These are phyloP conservation scores for Chalaropsis thielavioides DNA, from an alignment of 2,329 filamentous ascomycete genomes.

Conservation along the genomic window DNA sequence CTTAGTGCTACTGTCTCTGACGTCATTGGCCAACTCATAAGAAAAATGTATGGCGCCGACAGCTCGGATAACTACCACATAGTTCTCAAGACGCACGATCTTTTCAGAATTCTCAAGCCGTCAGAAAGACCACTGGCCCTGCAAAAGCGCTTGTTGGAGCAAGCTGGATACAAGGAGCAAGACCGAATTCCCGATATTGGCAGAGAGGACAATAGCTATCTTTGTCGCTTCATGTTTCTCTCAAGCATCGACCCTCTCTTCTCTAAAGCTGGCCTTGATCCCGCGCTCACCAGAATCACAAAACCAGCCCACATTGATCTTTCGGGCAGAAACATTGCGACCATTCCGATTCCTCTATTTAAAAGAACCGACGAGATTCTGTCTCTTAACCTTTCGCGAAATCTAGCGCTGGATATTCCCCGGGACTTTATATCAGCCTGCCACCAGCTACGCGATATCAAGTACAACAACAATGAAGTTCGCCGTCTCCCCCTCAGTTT, in stretches of 20 bases:
- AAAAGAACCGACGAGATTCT: slow-evolving; percentile 86
- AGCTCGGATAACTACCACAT: slow-evolving; percentile 91
- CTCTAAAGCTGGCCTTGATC: slow-evolving; percentile 56
- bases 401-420: slow-evolving; percentile 80
- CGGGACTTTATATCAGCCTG: slow-evolving; percentile 95
- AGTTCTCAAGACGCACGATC: slow-evolving; percentile 82
- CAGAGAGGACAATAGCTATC: slow-evolving; percentile 91
- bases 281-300: slow-evolving; percentile 65
- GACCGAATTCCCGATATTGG: slow-evolving; percentile 88
- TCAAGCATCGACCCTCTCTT: slow-evolving; percentile 43
- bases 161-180: slow-evolving; percentile 75
- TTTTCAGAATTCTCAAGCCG: slow-evolving; percentile 64
- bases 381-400: slow-evolving; percentile 83
- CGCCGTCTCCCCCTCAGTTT: slow-evolving; percentile 73
- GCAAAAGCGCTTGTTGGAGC: slow-evolving; percentile 79
- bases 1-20: slow-evolving; percentile 76
- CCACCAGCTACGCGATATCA: slow-evolving; percentile 82
- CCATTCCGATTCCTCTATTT: slow-evolving; percentile 88
- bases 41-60: slow-evolving; percentile 86
- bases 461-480: slow-evolving; percentile 88
- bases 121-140: slow-evolving; percentile 75
- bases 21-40: slow-evolving; percentile 76
- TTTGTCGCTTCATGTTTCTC: slow-evolving; percentile 90
- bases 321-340: slow-evolving; percentile 75
- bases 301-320: slow-evolving; percentile 94